Conservation (phyloP, 352 stramenopile species). For the Pseudoperonospora humuli region DNA sequence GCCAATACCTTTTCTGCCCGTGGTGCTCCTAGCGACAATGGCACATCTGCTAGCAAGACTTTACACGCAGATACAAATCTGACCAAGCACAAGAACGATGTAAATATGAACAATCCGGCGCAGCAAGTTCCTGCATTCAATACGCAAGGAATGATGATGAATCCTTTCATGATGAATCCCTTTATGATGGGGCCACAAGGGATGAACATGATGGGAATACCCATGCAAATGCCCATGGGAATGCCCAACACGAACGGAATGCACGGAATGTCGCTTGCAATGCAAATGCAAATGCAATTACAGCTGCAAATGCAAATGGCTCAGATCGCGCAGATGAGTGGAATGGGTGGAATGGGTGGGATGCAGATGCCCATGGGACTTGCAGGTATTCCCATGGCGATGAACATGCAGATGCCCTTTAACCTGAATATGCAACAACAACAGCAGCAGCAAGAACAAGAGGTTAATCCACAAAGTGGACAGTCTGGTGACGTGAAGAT, state of each 20-base stretch:
- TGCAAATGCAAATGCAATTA: conserved; percentile 32
- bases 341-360: conserved; percentile 33
- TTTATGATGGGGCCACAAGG: conserved; percentile 56
- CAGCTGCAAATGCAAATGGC: conserved; percentile 35
- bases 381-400: conserved; percentile 29
- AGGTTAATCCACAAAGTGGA: conserved; percentile 26
- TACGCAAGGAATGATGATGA: conserved; percentile 62
- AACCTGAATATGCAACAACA: conserved; percentile 29
- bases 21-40: neutral
- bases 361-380: conserved; percentile 52
- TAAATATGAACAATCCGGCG: conserved; percentile 8
- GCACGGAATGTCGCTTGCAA: conserved; percentile 19
- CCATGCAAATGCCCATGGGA: conserved; percentile 45
- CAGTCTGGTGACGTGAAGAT: conserved; percentile 28
- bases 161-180: conserved; percentile 79
- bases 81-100: conserved; percentile 4
- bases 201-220: conserved; percentile 44
- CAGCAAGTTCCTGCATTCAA: conserved; percentile 22
- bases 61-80: neutral
- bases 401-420: conserved; percentile 46
- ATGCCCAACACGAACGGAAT: conserved; percentile 19
- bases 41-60: conserved; percentile 1
- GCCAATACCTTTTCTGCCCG: neutral
- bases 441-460: conserved; percentile 11
- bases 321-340: conserved; percentile 42